A percentile compares a stretch with the other conserved stretches of the same genome.
Evolutionary conservation across 2,329 filamentous ascomycete species (phyloP).

Genomic region (Xylariales sp.): DNA sequence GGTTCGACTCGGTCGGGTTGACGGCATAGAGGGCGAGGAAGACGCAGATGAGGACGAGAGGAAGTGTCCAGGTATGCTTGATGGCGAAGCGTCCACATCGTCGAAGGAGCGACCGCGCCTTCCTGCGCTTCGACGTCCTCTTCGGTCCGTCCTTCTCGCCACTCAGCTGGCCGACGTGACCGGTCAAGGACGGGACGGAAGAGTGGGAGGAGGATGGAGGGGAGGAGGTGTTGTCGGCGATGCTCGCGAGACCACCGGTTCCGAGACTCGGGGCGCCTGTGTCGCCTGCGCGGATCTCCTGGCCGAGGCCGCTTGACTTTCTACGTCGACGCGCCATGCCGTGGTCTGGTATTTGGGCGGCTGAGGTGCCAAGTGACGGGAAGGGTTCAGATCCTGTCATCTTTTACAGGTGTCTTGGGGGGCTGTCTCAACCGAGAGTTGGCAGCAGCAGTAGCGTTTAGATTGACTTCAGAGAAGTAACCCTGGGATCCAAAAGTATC

Average conservation of each 20-base stretch:
- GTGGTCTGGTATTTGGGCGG: constrained; percentile 41
- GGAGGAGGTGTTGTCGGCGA: constrained; percentile 23
- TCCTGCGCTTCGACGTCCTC: constrained; percentile 49
- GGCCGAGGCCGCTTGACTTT: constrained; percentile 52
- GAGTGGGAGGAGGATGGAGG: constrained; percentile 17
- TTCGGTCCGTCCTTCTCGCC: constrained; percentile 26
- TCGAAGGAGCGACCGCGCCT: constrained; percentile 48
- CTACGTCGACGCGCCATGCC: constrained; percentile 42
- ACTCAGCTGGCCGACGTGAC: constrained; percentile 18
- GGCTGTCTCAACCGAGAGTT: no score
- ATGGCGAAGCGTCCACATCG: constrained; percentile 46
- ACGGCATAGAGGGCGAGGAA: constrained; percentile 66
- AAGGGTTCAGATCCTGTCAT: constrained; percentile 51
- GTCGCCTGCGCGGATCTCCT: constrained; percentile 50
- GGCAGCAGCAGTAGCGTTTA: neutral
- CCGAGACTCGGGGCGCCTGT: constrained; percentile 52
- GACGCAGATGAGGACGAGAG: constrained; percentile 61
- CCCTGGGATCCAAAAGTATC: no score
- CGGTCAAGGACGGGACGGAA: constrained; percentile 12
- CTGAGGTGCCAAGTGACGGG: constrained; percentile 47
- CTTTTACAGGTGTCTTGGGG: constrained; percentile 14
- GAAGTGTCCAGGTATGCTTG: constrained; percentile 60
- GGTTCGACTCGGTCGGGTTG: constrained; percentile 74
- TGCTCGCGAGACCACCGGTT: constrained; percentile 46
- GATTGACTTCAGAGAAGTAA: neutral